Evolutionary conservation across 164 flowering plant species (phyloP), one percentile per base, ranked within the genome.

Genomic region (Berberis thunbergii): DNA sequence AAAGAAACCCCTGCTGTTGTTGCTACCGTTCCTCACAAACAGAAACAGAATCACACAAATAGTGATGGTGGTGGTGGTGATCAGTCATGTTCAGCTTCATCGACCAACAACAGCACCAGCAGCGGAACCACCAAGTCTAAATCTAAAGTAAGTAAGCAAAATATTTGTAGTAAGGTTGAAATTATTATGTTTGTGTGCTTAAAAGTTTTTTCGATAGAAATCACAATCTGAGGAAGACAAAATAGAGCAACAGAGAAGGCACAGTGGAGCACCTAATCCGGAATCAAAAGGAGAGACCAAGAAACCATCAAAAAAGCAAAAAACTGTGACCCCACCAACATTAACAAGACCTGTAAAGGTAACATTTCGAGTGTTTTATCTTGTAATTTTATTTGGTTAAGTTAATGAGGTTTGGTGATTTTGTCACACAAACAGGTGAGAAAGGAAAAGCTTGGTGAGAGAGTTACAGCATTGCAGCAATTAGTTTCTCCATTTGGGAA

Each of bases 401-500:
- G 10, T 45, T 26, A 57, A 62, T 58, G 44, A 44, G 38, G 43
- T 26, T 46, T 54, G 48, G 43, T 42, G 40, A 3, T 40, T 59
- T 39, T 48, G 9, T 53, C 46, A 48, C n/a, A 45, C 53, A 52
- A 7, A 45, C 45, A 87, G 94, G 86, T 43, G 60, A 87, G 79
- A 77, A 92, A 86, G 59, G 95, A 84, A 81, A 91, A 84, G 75
- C 77, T 91, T 8, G 96, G 96, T 10, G 97, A 88, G 38, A 69
- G 96, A 78, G 84, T 91, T 56, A 65, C 90, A 40, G 80, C 96
- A 6, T 65, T 91, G 76, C 96, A 87, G 69, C 91, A 88, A 69
- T 85, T 91, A 5, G 97, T 91, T 6, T 91, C 94, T 63, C 96
- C 96, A 3, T 91, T 76, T 70, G 98, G 98, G 64, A 91, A 91